Conservation (phyloP, 2,329 filamentous ascomycete genomes). For the Sporothrix variecibatus region DNA sequence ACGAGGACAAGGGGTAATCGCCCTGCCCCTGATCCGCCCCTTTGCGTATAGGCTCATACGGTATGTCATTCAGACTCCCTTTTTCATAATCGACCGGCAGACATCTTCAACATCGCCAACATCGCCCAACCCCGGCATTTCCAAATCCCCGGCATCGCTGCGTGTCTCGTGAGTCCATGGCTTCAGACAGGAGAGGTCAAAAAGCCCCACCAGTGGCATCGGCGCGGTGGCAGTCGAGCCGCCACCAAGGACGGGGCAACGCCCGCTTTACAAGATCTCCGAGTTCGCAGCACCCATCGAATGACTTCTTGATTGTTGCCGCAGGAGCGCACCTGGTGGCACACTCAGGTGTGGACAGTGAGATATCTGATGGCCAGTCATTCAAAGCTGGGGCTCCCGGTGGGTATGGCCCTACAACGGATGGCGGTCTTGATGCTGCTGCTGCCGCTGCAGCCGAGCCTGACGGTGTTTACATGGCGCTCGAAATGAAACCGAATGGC, state of each 20-base stretch:
- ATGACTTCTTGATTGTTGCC: background rate
- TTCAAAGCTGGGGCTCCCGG: background rate
- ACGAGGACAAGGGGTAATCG: background rate
- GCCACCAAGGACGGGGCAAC: background rate
- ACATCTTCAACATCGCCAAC: background rate
- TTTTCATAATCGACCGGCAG: background rate
- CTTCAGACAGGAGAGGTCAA: background rate
- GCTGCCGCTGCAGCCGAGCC: background rate
- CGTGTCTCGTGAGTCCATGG: background rate
- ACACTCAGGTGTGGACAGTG: background rate
- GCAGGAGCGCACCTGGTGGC: background rate
- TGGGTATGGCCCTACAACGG: background rate
- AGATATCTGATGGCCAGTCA: background rate
- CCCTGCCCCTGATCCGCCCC: too few relatives aligned
- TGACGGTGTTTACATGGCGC: constrained; percentile 75
- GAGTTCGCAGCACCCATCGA: background rate
- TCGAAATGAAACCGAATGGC: constrained; percentile 70
- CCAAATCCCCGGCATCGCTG: background rate
- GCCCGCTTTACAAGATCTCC: background rate
- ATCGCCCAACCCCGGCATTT: background rate
- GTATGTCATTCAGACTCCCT: background rate
- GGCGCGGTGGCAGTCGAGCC: background rate
- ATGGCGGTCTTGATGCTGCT: background rate
- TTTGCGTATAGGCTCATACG: background rate
- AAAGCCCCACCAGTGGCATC: background rate